Evolutionary conservation across 768 basidiomycete genomes (phyloP).

Genomic region (Ramaria rubella): DNA sequence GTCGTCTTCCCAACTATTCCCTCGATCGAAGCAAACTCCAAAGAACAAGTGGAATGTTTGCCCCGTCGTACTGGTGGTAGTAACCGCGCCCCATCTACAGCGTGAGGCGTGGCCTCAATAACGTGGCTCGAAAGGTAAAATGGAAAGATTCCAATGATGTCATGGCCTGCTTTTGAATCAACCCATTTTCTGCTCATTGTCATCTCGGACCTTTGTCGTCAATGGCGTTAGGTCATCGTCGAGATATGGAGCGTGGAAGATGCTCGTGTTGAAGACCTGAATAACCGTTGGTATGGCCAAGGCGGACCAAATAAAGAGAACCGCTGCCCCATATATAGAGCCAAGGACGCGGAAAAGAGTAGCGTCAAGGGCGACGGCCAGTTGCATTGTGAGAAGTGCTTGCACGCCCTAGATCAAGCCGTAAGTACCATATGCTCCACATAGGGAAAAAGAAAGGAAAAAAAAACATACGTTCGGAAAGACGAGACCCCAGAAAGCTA

Average conservation of each 20-base stretch:
- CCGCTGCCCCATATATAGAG: constrained; percentile 28
- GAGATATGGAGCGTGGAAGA: constrained; percentile 1
- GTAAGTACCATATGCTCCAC: background rate
- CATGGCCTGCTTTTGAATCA: constrained; percentile 9
- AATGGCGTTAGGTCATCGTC: constrained; percentile 1
- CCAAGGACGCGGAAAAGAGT: constrained; percentile 47
- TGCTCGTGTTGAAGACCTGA: constrained; percentile 2
- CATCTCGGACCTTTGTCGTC: background rate
- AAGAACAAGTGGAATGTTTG: too few relatives aligned
- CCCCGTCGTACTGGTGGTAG: too few relatives aligned
- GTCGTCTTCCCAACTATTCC: too few relatives aligned
- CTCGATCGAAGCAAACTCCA: too few relatives aligned
- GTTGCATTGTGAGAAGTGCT: constrained; percentile 41
- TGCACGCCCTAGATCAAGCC: constrained; percentile 31
- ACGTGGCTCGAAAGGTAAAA: too few relatives aligned
- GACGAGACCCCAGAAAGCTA: constrained; percentile 49
- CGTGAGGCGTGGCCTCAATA: too few relatives aligned
- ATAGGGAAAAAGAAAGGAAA: background rate
- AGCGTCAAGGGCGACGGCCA: constrained; percentile 43
- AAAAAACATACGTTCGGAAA: constrained; percentile 40
- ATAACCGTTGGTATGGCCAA: constrained; percentile 6
- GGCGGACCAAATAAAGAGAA: background rate
- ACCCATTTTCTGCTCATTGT: background rate
- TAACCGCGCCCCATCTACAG: too few relatives aligned
- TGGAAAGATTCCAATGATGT: too few relatives aligned